These are phyloP conservation scores for Oryza australiensis DNA, from an alignment of 176 grass and related monocot genomes.

Conservation along the genomic window DNA sequence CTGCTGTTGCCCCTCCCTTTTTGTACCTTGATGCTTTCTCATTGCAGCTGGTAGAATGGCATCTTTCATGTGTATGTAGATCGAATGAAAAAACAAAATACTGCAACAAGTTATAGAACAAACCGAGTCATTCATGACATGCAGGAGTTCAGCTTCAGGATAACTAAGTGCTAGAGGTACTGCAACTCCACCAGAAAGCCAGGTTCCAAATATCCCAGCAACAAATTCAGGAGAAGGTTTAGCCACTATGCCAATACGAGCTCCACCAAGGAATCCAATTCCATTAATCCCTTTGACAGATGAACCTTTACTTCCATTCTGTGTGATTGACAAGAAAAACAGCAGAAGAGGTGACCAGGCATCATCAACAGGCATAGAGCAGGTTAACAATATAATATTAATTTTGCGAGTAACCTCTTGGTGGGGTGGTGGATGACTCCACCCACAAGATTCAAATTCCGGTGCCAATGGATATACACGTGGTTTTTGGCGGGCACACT, in stretches of 20 bases:
- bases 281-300: slow-evolving; percentile 31
- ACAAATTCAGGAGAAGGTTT: slow-evolving; percentile 99
- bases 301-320: slow-evolving; percentile 33
- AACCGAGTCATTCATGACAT: slow-evolving; percentile 98
- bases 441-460: neutral
- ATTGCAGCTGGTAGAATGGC: neutral
- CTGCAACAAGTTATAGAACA: slow-evolving; percentile 41
- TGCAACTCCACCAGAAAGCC: slow-evolving; percentile 96
- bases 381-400: slow-evolving; percentile 15
- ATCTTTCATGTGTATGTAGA: slow-evolving; percentile 10
- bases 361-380: neutral
- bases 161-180: slow-evolving; percentile 93
- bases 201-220: slow-evolving; percentile 81
- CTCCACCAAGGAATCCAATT: slow-evolving; percentile 56
- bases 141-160: slow-evolving; percentile 84
- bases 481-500: neutral
- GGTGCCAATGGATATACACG: neutral
- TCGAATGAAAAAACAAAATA: slow-evolving; percentile 30
- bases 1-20: neutral
- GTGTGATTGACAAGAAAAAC: slow-evolving; percentile 22
- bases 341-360: neutral
- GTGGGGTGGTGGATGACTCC: neutral
- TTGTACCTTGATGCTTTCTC: neutral
- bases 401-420: neutral
- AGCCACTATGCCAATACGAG: slow-evolving; percentile 83